Evolutionary conservation across 1,284 basidiomycete species (phyloP), one percentile per base, ranked within the genome.

Genomic region (Kwoniella shivajii): DNA sequence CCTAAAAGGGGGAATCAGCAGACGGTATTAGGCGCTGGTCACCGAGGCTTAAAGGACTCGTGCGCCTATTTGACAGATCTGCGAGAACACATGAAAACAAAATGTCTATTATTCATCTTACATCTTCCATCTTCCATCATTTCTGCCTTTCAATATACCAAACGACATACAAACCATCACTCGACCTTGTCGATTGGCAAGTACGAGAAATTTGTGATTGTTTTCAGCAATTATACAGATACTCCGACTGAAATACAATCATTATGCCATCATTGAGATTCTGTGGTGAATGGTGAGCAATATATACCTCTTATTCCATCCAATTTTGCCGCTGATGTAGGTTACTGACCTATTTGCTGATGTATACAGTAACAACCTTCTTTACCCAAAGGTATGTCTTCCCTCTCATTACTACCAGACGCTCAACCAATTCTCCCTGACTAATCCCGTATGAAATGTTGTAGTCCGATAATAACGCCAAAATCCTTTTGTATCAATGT

Each of bases 401-500:
- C 18, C 50, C 18, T 16, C 16, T 29, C 22, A 7, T n/a, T 14
- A 6, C 34, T 22, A 22, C 11, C 18, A 6, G 18, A 24, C 29
- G 6, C 38, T 38, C 6, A 50, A 13, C 26, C 18, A 6, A 50
- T n/a, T n/a, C n/a, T n/a, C n/a, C 13, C n/a, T 9, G 6, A 30
- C 4, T 42, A 22, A 42, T 18, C 26, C 20, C 24, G n/a, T 30
- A 30, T 22, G 6, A 5, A 5, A 36, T 27, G 2, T 16, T 14
- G 20, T 86, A 92, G 81, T 91, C 90, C 30, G 93, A 97, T 76
- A 86, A 86, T 60, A 84, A 88, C 64, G 87, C 92, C 47, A 85
- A 89, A 54, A 85, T 89, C 50, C 88, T 99, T 82, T 85, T 95
- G 56, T 95, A 93, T 69, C 89, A 88, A 3, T 99, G 95, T 78